Percentiles rank a stretch among this genome's conserved stretches.
Conservation (phyloP, 2,329 filamentous ascomycete species). For the Samsoniella hepiali region DNA sequence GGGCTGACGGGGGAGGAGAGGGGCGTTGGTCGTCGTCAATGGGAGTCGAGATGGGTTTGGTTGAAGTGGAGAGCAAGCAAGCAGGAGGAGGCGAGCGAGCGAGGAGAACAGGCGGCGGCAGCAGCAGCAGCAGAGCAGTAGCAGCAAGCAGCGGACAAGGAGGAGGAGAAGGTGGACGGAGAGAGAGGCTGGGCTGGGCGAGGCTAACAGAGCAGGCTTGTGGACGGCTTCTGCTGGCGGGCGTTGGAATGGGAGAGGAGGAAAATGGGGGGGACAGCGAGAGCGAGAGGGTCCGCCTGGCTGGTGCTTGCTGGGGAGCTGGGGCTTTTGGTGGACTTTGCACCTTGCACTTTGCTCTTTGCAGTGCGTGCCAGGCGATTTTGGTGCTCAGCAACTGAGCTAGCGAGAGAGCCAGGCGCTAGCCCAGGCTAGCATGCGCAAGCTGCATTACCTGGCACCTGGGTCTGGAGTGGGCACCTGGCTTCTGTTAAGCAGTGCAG, state of each 20-base stretch:
- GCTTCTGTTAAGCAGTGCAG: no score
- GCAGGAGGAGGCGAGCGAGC: constrained; percentile 5
- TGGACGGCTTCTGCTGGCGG: neutral
- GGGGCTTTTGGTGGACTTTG: neutral
- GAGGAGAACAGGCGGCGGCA: neutral
- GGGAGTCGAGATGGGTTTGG: constrained; percentile 3
- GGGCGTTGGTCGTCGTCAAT: constrained; percentile 19
- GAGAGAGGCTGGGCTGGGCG: constrained; percentile 7
- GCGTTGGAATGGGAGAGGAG: constrained; percentile 8
- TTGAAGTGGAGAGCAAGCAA: constrained; percentile 8
- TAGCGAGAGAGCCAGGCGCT: neutral
- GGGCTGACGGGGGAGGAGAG: neutral
- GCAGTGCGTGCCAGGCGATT: neutral
- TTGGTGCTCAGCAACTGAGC: neutral
- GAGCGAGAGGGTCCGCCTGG: constrained; percentile 1
- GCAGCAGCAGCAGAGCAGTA: neutral
- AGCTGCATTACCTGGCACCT: no score
- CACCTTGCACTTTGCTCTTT: no score
- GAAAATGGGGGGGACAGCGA: neutral
- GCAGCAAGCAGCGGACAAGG: constrained; percentile 5
- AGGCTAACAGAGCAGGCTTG: neutral
- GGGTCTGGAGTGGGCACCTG: no score
- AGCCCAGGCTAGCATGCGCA: neutral
- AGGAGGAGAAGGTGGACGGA: constrained; percentile 4
- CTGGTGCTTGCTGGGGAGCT: constrained; percentile 1